phyloP scores from a whole-genome alignment of 768 basidiomycete species.

The Boletus reticuloceps region DNA sequence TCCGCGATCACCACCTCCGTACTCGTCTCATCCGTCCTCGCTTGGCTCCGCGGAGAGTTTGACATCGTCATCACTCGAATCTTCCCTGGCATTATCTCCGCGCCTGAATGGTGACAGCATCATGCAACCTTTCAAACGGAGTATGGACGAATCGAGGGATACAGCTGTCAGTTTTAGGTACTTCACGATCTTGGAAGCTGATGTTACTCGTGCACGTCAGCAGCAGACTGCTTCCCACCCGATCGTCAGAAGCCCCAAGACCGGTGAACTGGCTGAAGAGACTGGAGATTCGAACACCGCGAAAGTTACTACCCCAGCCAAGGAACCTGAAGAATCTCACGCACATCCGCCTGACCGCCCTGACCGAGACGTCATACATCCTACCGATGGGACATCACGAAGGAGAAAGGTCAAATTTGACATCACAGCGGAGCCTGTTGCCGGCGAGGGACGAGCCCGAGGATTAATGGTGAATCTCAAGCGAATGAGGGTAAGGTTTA shows the following conservation, averaged over 20 bases:
- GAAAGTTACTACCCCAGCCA: slow-evolving; percentile 7
- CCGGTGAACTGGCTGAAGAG: slow-evolving; percentile 6
- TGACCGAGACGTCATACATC: slow-evolving; percentile 21
- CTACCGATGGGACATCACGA: slow-evolving; percentile 40
- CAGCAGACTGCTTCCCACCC: slow-evolving; percentile 8
- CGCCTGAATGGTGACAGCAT: slow-evolving; percentile 24
- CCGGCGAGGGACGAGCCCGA: slow-evolving; percentile 41
- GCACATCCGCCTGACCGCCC: slow-evolving; percentile 16
- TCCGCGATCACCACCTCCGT: slow-evolving; percentile 33
- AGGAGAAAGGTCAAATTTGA: slow-evolving; percentile 72
- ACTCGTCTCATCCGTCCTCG: slow-evolving; percentile 36
- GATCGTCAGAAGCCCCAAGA: slow-evolving; percentile 2
- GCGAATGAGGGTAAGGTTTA: slow-evolving; percentile 45
- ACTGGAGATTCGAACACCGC: slow-evolving; percentile 10
- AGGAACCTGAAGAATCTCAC: slow-evolving; percentile 8
- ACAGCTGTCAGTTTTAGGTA: slow-evolving; percentile 48
- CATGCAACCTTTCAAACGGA: slow-evolving; percentile 40
- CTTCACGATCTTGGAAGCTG: slow-evolving; percentile 42
- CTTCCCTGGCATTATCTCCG: slow-evolving; percentile 22
- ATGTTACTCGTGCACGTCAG: slow-evolving; percentile 31
- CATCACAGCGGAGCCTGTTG: slow-evolving; percentile 53
- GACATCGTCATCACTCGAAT: slow-evolving; percentile 16
- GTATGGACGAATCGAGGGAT: slow-evolving; percentile 46
- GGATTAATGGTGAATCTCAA: slow-evolving; percentile 31
- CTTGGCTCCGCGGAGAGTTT: slow-evolving; percentile 24